Conservation (phyloP, 441 rosid genomes). For the Eugenia klotzschiana region DNA sequence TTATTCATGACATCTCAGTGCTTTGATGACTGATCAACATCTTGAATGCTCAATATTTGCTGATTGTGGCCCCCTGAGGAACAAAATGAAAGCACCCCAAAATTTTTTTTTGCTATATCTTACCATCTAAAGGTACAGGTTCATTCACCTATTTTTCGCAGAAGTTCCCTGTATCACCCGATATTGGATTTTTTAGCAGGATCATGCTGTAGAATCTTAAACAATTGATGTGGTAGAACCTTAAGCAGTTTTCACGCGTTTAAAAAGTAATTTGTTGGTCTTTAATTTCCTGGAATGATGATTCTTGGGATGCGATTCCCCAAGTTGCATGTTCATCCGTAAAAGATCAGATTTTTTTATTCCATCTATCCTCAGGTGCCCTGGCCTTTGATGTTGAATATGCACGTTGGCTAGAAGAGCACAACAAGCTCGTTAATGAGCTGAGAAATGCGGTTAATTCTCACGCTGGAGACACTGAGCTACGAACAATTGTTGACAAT, state of each 20-base stretch:
- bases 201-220: not conserved
- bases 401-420: conserved; percentile 81
- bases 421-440: conserved; percentile 53
- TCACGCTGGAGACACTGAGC: conserved; percentile 77
- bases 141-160: not conserved
- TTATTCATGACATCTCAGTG: not conserved
- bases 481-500: conserved; percentile 52
- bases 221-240: not conserved
- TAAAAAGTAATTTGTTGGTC: not conserved
- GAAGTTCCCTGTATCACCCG: not conserved
- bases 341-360: not conserved
- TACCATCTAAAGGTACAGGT: not conserved
- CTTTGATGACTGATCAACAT: not conserved
- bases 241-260: not conserved
- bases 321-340: not conserved
- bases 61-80: not conserved
- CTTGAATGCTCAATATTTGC: not conserved
- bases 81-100: not conserved
- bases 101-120: not conserved
- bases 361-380: conserved; percentile 36
- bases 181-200: not conserved
- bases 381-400: conserved; percentile 78
- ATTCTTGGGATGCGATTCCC: not conserved
- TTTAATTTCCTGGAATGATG: not conserved
- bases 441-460: conserved; percentile 75